These are phyloP conservation scores for Mallotus nudiflorus DNA, from an alignment of 345 rosid species.

Conservation along the genomic window DNA sequence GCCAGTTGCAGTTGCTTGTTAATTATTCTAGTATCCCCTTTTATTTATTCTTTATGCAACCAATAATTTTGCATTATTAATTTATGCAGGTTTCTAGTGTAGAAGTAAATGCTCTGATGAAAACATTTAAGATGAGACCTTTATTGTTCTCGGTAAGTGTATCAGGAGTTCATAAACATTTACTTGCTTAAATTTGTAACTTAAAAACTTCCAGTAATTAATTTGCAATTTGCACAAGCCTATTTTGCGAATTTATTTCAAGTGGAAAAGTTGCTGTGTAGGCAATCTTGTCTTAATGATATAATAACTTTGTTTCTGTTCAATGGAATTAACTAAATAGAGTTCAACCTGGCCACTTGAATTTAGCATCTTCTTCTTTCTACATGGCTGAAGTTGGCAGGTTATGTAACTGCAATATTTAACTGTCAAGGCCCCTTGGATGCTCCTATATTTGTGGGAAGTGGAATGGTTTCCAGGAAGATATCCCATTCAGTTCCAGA, in stretches of 20 bases:
- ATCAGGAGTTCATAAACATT: slow-evolving; percentile 6
- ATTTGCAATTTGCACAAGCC: background rate
- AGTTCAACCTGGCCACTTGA: slow-evolving; percentile 13
- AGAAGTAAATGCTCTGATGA: slow-evolving; percentile 90
- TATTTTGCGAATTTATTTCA: background rate
- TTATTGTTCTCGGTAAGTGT: slow-evolving; percentile 73
- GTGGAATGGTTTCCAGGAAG: slow-evolving; percentile 94
- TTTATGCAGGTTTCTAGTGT: slow-evolving; percentile 77
- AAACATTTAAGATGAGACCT: slow-evolving; percentile 90
- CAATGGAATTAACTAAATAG: slow-evolving; percentile 4
- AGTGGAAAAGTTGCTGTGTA: background rate
- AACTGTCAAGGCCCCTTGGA: slow-evolving; percentile 98
- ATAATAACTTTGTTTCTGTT: background rate
- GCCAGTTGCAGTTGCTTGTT: slow-evolving; percentile 7
- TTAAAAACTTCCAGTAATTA: background rate
- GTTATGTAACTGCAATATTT: slow-evolving; percentile 93
- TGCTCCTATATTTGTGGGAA: slow-evolving; percentile 96
- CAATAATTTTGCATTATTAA: slow-evolving; percentile 11
- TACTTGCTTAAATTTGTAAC: background rate
- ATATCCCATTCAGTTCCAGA: slow-evolving; percentile 62
- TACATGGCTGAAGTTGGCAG: slow-evolving; percentile 77
- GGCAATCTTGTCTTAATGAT: background rate
- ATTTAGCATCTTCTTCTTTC: slow-evolving; percentile 13
- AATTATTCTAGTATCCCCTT: slow-evolving; percentile 11
- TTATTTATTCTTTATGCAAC: background rate